Evolutionary conservation across 331 rosid species (phyloP).

Genomic region (Quercus lobata): DNA sequence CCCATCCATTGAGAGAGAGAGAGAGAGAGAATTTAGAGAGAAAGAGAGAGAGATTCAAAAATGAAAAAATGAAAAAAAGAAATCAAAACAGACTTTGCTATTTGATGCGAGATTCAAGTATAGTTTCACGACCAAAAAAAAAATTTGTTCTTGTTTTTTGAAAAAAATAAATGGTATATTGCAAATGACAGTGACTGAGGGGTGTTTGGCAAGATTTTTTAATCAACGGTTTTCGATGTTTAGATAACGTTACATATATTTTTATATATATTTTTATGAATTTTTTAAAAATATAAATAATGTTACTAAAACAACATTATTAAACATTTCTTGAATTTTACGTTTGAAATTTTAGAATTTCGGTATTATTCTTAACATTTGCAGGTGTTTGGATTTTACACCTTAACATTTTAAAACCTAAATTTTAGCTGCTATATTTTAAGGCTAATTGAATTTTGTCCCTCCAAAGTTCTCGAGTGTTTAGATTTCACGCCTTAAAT

Average conservation of each 20-base stretch:
- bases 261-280: rapidly evolving
- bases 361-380: rapidly evolving
- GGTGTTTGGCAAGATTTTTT: too few species aligned
- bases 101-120: background rate
- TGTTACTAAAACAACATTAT: rapidly evolving
- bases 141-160: too few species aligned
- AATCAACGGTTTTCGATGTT: rapidly evolving
- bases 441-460: rapidly evolving
- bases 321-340: too few species aligned
- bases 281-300: too few species aligned
- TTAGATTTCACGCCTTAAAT: rapidly evolving
- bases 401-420: rapidly evolving
- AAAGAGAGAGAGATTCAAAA: background rate
- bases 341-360: rapidly evolving
- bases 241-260: rapidly evolving
- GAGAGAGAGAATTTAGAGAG: background rate
- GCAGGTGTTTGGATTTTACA: rapidly evolving
- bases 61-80: too few species aligned
- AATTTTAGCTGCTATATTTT: too few species aligned
- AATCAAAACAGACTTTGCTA: background rate
- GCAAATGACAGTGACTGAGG: too few species aligned
- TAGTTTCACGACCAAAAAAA: too few species aligned
- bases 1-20: conserved; percentile 30
- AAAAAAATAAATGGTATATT: too few species aligned
- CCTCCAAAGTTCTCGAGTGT: rapidly evolving